Conservation (phyloP, 2,329 filamentous ascomycete genomes). For the Cercospora citrullina region DNA sequence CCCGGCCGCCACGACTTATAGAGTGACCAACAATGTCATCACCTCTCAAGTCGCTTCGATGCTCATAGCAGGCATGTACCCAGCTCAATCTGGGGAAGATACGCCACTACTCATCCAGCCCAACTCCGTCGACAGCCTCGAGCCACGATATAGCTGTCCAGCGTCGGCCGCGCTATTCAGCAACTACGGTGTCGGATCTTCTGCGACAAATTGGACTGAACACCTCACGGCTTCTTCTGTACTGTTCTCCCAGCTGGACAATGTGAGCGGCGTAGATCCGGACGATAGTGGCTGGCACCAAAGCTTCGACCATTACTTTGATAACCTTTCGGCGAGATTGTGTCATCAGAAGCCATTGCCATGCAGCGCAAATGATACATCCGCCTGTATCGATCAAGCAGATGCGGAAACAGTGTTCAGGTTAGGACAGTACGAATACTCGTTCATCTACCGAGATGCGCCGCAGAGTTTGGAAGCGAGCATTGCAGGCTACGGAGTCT, state of each 20-base stretch:
- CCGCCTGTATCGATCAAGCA: slow-evolving; percentile 61
- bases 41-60: slow-evolving; percentile 78
- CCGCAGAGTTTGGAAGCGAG: slow-evolving; percentile 63
- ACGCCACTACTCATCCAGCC: slow-evolving; percentile 52
- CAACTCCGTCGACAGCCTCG: slow-evolving; percentile 66
- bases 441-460: slow-evolving; percentile 71
- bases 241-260: slow-evolving; percentile 63
- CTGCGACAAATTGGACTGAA: slow-evolving; percentile 57
- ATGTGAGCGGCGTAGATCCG: slow-evolving; percentile 64
- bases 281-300: slow-evolving; percentile 64
- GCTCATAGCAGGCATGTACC: slow-evolving; percentile 70
- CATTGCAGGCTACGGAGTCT: slow-evolving; percentile 66
- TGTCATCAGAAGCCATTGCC: slow-evolving; percentile 74
- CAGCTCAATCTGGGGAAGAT: slow-evolving; percentile 32
- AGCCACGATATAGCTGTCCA: slow-evolving; percentile 69
- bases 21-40: slow-evolving; percentile 80
- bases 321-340: slow-evolving; percentile 76
- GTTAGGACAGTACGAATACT: slow-evolving; percentile 78
- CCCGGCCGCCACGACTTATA: slow-evolving; percentile 57
- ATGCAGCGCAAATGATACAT: slow-evolving; percentile 57
- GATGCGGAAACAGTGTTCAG: slow-evolving; percentile 71
- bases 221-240: slow-evolving; percentile 60
- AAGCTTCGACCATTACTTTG: slow-evolving; percentile 79
- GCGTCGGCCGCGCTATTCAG: slow-evolving; percentile 50
- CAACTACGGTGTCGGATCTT: slow-evolving; percentile 49